Conservation (phyloP, 441 rosid genomes). For the Bocquillonia castaneifolia region DNA sequence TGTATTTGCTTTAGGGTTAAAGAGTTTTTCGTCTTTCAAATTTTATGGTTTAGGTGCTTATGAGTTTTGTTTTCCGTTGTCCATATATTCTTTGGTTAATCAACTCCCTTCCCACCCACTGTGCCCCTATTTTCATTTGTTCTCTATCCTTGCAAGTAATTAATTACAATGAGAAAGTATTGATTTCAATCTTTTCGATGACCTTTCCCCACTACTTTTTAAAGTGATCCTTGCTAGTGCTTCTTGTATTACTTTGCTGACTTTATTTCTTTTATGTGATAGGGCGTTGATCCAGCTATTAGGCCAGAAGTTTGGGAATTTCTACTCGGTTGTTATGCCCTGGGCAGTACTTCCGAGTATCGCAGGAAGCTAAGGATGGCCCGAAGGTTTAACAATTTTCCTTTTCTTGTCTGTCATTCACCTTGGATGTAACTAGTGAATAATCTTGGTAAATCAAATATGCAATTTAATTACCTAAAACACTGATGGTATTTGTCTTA, state of each 20-base stretch:
- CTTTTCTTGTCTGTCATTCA: constrained; percentile 5
- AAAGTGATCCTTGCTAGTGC: not conserved
- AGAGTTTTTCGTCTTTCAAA: not conserved
- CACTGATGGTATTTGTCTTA: not conserved
- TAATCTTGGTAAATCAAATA: constrained; percentile 13
- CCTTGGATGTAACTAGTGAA: too few species aligned
- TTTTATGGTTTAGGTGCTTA: not conserved
- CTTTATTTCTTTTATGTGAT: constrained; percentile 29
- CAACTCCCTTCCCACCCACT: not conserved
- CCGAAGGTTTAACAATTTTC: constrained; percentile 52
- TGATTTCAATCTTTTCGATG: not conserved
- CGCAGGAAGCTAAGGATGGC: constrained; percentile 70
- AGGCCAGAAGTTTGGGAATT: constrained; percentile 98
- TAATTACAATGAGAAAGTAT: not conserved
- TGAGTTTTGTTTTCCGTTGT: not conserved
- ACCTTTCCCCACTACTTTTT: not conserved
- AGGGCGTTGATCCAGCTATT: constrained; percentile 94
- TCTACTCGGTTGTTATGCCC: constrained; percentile 86
- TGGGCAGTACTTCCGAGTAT: constrained; percentile 74
- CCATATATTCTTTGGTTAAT: not conserved
- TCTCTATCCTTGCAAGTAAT: not conserved
- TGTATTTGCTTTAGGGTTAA: not conserved
- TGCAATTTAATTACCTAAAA: not conserved
- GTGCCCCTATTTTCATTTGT: not conserved
- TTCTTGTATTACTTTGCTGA: constrained; percentile 12